These are phyloP conservation scores for Dipteronia dyeriana DNA, from an alignment of 345 rosid genomes.

Conservation along the genomic window DNA sequence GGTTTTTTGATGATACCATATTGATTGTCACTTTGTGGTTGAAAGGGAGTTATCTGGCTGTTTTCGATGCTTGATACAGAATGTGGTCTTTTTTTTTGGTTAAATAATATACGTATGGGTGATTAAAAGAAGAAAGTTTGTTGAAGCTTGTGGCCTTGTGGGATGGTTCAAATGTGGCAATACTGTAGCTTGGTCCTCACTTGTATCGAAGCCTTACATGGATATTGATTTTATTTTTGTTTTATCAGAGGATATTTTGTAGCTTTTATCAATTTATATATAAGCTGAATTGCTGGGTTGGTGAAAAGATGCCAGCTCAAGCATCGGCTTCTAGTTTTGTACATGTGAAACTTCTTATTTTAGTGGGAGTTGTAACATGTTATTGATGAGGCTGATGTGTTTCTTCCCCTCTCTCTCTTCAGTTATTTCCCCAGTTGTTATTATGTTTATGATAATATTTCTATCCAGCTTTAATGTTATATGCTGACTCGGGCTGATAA, in stretches of 20 bases:
- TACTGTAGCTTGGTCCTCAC: background rate
- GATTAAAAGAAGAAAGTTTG: background rate
- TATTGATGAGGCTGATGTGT: background rate
- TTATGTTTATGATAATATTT: background rate
- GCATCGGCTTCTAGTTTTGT: background rate
- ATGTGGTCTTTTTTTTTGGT: background rate
- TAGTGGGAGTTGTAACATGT: background rate
- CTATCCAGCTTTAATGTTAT: background rate
- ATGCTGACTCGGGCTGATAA: background rate
- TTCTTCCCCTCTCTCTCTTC: background rate
- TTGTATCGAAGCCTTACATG: background rate
- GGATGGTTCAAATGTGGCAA: background rate
- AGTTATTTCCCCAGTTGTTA: background rate
- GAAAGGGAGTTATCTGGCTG: background rate
- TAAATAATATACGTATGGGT: background rate
- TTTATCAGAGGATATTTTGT: background rate
- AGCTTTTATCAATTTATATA: background rate
- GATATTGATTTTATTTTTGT: background rate
- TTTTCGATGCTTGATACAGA: background rate
- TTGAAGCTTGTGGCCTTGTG: background rate
- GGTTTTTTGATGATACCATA: background rate
- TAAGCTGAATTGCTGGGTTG: background rate
- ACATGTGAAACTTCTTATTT: background rate
- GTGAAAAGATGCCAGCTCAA: background rate
- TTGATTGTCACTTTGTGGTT: background rate